Base-by-base conservation (phyloP, 768 basidiomycete species). In the Tylopilus sp. region DNA sequence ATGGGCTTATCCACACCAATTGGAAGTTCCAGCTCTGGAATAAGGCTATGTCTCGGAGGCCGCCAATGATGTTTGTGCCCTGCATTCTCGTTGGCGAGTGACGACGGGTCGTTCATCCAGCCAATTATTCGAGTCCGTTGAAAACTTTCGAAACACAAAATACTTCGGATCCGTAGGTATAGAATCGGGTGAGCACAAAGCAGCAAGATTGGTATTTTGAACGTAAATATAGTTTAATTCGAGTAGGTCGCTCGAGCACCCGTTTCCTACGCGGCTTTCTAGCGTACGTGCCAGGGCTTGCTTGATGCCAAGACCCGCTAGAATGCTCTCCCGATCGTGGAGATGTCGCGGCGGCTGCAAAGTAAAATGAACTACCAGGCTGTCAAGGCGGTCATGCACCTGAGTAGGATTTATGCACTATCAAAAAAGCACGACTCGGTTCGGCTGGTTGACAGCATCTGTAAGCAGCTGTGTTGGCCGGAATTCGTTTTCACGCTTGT, bases 281-380 rank as follows among this genome's bases (percentile, higher is more conserved):
- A 9, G 20, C 18, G 18, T 17, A 26, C 18, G 22, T 17, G n/a
- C 3, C 21, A 10, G 15, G 15, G 3, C 33, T 35, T 17, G 33
- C 33, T 13, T 33, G 6, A 35, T 35, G 33, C 31, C 33, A 35
- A 35, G 33, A 35, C 5, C 31, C 31, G 31, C 31, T 31, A 13
- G 31, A 31, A 35, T 35, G 33, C 15, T 17, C 33, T 35, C 15
- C 33, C 33, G 3, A 17, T 12, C 15, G 7, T 35, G 15, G 33
- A 35, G 17, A 17, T 13, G 6, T 17, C 9, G 7, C 21, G 1
- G 23, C 17, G 31, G 22, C 15, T 13, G 15, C 12, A 13, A 20
- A 30, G 11, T 39, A 18, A n/a, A n/a, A n/a, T 11, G 54, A 28
- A 30, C 39, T 10, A 48, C 53, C 46, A 59, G 36, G 57, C 57